Base-by-base conservation (phyloP, 1,139 yeast species). In the Candida albicans region DNA sequence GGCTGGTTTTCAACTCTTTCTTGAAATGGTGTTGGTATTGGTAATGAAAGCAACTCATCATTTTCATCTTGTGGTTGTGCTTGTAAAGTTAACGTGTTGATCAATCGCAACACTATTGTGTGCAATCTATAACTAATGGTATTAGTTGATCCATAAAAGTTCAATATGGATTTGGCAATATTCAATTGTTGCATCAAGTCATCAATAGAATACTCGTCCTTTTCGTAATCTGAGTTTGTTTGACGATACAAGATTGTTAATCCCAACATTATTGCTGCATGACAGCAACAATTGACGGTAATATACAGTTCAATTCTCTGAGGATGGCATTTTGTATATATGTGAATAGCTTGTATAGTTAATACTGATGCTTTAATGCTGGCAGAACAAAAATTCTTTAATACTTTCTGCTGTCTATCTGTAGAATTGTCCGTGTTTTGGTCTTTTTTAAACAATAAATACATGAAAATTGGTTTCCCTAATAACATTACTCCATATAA, bases 401-500 rank as follows among this genome's bases (percentile, higher is more conserved):
- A 43, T 22, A 50, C 51, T 22, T 36, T 39, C 35, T 51, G 51
- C 37, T 49, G 52, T 15, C 42, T 35, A 13, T 38, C 39, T 39
- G 39, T 47, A 10, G 42, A 39, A n/a, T 36, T 31, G 15, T 33
- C 31, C 8, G 29, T 29, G 18, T 39, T 41, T 18, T 28, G 34
- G 14, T 40, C 41, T 22, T 43, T 37, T 22, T 37, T 40, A 33
- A 48, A 48, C 12, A 45, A 38, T 6, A 50, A 29, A 37, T 48
- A 68, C 53, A 70, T 65, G 53, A 70, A 69, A 48, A 74, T 74
- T 13, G 79, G 78, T 28, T 76, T 62, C 28, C 75, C 61, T 13
- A 74, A 56, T 26, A 73, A 51, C 42, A 71, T 63, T 14, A 72
- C 64, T 3, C 71, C 68, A 53, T 68, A 65, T 26, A 73, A 54